Evolutionary conservation across 768 basidiomycete species (phyloP), one percentile per base, ranked within the genome.

Genomic region (Pulveroboletus sp.): DNA sequence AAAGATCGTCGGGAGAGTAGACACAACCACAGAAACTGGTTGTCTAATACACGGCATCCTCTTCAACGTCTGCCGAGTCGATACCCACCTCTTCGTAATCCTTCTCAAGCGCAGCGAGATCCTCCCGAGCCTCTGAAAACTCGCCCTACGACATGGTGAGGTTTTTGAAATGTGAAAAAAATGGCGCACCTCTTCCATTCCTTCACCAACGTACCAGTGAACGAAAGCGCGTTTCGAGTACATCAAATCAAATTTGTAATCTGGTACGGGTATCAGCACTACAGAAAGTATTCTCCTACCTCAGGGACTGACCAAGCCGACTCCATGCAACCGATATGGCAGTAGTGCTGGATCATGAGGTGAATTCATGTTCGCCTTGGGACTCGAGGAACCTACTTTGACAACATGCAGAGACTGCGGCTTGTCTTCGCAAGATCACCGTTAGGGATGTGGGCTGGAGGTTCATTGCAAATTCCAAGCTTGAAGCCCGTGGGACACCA

Each of bases 401-500:
- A 94, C 59, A 98, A 76, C 94, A 97, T 97, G 80, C 95, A 98
- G 60, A 98, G 81, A 65, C 90, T 94, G 62, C 95, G 87, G 39
- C 85, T 87, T 33, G 86, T 82, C 79, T 94, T 94, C 41, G 95
- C 95, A 57, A 97, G 85, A 63, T 98, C 95, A 51, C 95, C 95
- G 29, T 89, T 87, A 45, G 95, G 94, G 34, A 98, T 90, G 52
- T 79, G 78, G 13, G 94, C 92, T 9, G 95, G 82, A 45, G 94
- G 85, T 70, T 98, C 95, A 67, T 94, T 94, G 79, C 95, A 98
- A 72, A 98, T 89, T 69, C 95, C 95, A 59, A 97, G 85, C 74
- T 94, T 94, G 85, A 94, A 95, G 53, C 94, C 95, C 63, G 95
- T 98, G 32, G 90, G 90, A 71, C 91, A 94, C 94, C 94, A 97